Percentiles rank a stretch among this genome's conserved stretches.
These are phyloP conservation scores for Telfairia occidentalis DNA, from an alignment of 331 rosid species.

Conservation along the genomic window DNA sequence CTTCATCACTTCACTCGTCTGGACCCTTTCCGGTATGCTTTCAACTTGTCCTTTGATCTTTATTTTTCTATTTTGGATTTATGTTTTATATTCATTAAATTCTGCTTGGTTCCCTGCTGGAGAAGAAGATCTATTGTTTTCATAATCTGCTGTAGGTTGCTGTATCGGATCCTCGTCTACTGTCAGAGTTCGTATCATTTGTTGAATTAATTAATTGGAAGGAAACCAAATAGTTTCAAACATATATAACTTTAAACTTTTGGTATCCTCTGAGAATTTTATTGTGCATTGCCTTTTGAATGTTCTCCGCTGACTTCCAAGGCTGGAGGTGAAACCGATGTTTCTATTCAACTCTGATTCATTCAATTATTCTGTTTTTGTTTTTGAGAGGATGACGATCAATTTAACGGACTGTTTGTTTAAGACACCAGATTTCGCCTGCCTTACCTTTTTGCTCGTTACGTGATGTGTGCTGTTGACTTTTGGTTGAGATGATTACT, in stretches of 20 bases:
- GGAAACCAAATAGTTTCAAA: neutral
- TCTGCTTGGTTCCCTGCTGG: neutral
- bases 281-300: neutral
- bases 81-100: neutral
- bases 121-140: neutral
- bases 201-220: neutral
- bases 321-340: neutral
- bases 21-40: slow-evolving; percentile 52
- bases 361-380: neutral
- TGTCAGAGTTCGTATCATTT: neutral
- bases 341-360: neutral
- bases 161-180: neutral
- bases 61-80: neutral
- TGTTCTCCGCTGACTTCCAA: neutral
- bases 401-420: neutral
- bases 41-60: neutral
- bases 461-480: neutral
- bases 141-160: neutral
- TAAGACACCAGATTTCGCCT: neutral
- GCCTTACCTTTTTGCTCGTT: neutral
- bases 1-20: slow-evolving; percentile 28
- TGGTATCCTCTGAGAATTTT: neutral
- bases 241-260: neutral
- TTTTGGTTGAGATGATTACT: neutral
- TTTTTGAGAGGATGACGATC: neutral